Base-by-base conservation (phyloP, 139 green algal species). In the Helicosporidium sp. region DNA sequence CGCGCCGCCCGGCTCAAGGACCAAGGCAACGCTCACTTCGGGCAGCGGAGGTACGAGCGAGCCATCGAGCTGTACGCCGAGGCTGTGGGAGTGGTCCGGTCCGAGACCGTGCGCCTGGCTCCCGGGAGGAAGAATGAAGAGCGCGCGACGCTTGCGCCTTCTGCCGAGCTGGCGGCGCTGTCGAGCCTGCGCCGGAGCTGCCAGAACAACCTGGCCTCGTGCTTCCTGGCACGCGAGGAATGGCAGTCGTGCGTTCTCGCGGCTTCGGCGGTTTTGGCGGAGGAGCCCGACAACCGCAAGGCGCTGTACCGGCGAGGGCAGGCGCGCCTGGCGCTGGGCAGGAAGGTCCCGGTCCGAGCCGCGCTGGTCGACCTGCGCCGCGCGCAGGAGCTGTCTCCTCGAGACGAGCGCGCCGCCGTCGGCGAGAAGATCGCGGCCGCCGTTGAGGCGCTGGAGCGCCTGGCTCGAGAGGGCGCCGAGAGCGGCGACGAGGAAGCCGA, bases 241-340 rank as follows among this genome's bases (percentile, higher is more conserved):
- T 72, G 49, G 46, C 22, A 49, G 19, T 22, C 41, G 12, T 57
- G 44, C 23, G 29, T 61, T 3, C 16, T 20, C 16, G 8, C 31
- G 23, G 62, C 53, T 41, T 25, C 27, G 26, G 39, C 27, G 28
- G 63, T 72, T 33, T 36, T 72, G 46, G 26, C 54, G 0, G 26
- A 19, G 20, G 63, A 72, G 28, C 17, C 19, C 3, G 19, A 19
- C 39, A 72, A 71, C 43, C 49, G 55, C 36, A 72, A 72, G 46
- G 63, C 63, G 35, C 48, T 72, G 22, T 72, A 66, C 52, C 56
- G 63, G 19, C 40, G 63, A 44, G 54, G 53, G 12, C 56, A 64
- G 33, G 56, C 56, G 49, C 49, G 51, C 27, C 41, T 24, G 24
- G 41, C 41, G 17, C 33, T 61, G 46, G 41, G 31, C 10, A 39